Evolutionary conservation across 306 rosid species (phyloP).

Genomic region (Styphnolobium japonicum): DNA sequence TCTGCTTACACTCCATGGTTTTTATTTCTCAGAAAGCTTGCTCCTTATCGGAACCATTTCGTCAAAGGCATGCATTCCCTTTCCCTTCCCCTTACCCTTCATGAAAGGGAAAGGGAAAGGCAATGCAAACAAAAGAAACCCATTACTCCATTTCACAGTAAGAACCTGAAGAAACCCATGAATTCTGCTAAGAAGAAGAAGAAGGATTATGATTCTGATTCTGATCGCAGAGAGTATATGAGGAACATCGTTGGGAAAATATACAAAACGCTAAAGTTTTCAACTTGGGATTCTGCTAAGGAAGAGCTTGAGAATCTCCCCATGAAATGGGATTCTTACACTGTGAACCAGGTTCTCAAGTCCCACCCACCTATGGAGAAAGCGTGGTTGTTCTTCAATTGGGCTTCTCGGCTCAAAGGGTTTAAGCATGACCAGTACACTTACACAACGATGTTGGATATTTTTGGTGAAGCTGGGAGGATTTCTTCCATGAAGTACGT

Average conservation of each 20-base stretch:
- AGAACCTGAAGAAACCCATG: background rate
- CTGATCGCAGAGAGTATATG: conserved; percentile 38
- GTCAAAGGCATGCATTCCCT: conserved; percentile 42
- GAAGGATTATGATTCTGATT: background rate
- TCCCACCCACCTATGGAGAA: conserved; percentile 93
- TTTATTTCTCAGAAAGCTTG: too few relatives aligned
- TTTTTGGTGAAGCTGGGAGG: conserved; percentile 93
- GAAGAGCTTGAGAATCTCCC: conserved; percentile 44
- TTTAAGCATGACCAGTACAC: conserved; percentile 86
- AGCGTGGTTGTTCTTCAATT: conserved; percentile 82
- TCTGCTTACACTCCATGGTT: too few relatives aligned
- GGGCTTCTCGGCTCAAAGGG: conserved; percentile 54
- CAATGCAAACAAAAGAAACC: conserved; percentile 36
- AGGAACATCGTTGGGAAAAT: conserved; percentile 50
- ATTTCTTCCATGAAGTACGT: conserved; percentile 72
- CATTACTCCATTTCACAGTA: conserved; percentile 9
- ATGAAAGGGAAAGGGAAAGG: too few relatives aligned
- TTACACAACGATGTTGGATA: conserved; percentile 77
- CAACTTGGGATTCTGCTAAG: conserved; percentile 68
- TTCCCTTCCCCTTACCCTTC: too few relatives aligned
- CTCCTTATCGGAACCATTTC: too few relatives aligned
- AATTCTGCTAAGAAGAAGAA: conserved; percentile 12
- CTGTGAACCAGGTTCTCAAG: conserved; percentile 70
- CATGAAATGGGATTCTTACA: conserved; percentile 84
- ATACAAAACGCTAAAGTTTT: conserved; percentile 50